These are phyloP conservation scores for Lasiodiplodia citricola DNA, from an alignment of 2,329 filamentous ascomycete genomes.

Conservation along the genomic window DNA sequence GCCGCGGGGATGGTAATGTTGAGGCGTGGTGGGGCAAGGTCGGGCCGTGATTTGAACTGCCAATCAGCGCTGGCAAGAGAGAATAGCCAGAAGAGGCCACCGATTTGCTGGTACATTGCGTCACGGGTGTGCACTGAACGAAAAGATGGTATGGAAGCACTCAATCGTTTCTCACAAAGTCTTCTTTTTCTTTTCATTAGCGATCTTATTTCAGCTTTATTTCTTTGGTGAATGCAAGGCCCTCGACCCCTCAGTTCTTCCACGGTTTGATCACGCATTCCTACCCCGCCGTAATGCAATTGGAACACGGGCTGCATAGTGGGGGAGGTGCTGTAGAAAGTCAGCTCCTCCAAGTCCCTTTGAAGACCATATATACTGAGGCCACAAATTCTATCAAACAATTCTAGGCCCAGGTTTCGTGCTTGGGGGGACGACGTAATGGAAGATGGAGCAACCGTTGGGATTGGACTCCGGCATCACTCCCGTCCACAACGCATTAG, in stretches of 20 bases:
- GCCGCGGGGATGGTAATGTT: slow-evolving; percentile 53
- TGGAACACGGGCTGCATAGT: neutral
- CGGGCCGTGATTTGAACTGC: slow-evolving; percentile 54
- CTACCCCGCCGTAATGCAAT: neutral
- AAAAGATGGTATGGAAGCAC: neutral
- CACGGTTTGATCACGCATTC: neutral
- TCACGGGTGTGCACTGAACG: too few relatives aligned
- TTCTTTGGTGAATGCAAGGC: neutral
- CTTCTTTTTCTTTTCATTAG: too few relatives aligned
- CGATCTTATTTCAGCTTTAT: neutral
- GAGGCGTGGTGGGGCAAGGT: slow-evolving; percentile 54
- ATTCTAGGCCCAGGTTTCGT: neutral
- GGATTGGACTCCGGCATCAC: neutral
- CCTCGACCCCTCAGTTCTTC: neutral
- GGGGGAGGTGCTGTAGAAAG: neutral
- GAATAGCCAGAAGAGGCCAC: slow-evolving; percentile 19
- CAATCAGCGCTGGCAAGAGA: slow-evolving; percentile 57
- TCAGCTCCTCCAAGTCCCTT: neutral
- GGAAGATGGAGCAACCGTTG: too few relatives aligned
- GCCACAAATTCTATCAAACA: neutral
- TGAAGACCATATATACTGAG: neutral
- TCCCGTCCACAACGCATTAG: neutral
- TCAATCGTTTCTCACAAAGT: neutral
- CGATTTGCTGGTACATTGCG: neutral
- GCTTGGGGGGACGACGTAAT: neutral